Evolutionary conservation across 140 eudicot species (phyloP).

Genomic region (Ambrosia hybrid): DNA sequence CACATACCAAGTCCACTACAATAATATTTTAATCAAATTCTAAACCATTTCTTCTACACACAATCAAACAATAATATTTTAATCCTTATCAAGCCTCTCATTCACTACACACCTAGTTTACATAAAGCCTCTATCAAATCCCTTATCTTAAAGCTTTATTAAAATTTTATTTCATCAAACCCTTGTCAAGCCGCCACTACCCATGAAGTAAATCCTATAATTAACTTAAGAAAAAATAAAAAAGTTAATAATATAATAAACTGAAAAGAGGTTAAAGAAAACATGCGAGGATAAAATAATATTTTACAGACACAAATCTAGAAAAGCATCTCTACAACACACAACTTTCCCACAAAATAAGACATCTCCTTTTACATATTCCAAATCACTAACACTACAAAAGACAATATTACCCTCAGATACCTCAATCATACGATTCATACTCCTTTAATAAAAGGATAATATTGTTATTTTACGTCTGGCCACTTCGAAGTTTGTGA

Average conservation of each 20-base stretch:
- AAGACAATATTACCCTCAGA: slow-evolving; percentile 22
- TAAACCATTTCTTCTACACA: too few species aligned
- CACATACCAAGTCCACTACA: too few species aligned
- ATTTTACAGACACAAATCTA: slow-evolving; percentile 18
- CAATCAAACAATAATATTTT: too few species aligned
- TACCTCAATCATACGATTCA: not conserved
- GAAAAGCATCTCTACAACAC: slow-evolving; percentile 28
- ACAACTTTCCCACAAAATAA: slow-evolving; percentile 30
- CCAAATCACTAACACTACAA: slow-evolving; percentile 5
- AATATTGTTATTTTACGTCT: slow-evolving; percentile 9
- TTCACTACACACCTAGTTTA: too few species aligned
- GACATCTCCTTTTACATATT: slow-evolving; percentile 15
- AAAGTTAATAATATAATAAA: not conserved
- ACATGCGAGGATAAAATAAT: slow-evolving; percentile 13
- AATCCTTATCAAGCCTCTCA: too few species aligned
- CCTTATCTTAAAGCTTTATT: too few species aligned
- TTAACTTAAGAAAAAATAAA: not conserved
- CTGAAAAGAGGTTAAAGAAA: not conserved
- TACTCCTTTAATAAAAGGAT: slow-evolving; percentile 4
- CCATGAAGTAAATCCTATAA: too few species aligned
- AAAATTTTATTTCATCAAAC: too few species aligned
- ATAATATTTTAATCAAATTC: too few species aligned
- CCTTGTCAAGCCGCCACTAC: too few species aligned
- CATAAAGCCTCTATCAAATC: too few species aligned
- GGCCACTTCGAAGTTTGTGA: slow-evolving; percentile 9